Evolutionary conservation across 805 yeast species (phyloP), one percentile per base, ranked within the genome.

Genomic region (Myxozyma geophila): DNA sequence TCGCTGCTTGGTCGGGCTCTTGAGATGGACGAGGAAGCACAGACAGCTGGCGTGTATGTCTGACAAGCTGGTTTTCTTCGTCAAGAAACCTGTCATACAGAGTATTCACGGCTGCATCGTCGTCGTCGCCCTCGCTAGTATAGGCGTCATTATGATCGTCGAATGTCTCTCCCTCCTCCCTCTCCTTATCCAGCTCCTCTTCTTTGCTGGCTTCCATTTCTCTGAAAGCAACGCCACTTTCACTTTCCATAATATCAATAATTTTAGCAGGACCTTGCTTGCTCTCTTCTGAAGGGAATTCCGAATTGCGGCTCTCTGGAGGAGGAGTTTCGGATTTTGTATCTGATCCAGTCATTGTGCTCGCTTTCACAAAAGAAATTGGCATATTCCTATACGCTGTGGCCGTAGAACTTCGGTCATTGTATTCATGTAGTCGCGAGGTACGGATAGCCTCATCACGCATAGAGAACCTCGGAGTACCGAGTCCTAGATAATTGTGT

Each of bases 21-120:
- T 17, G 5, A 43, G 47, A 13, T 67, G 67, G 63, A 74, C 40
- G 60, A 77, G 64, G 39, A n/a, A 36, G 56, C 28, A 37, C 49
- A n/a, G 55, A 47, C 40, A 63, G 43, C 6, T 59, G 59, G 12
- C 58, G 60, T 12, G 63, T 58, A 7, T 56, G 33, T 28, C 52
- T 48, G 7, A 66, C 68, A 3, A 66, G 53, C 23, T 64, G 58
- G 43, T 64, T 65, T 47, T 67, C 70, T 21, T 65, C 70, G 43
- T 67, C 59, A 10, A 66, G 55, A n/a, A 62, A 15, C 40, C 61
- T 54, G 15, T 65, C 50, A 43, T 67, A 62, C 6, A 65, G 41
- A 17, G 52, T 23, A 15, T 46, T 48, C 15, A 21, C 28, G 46
- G 33, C 54, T 10, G 37, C 50, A n/a, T 7, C 36, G 19, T 37